A percentile compares a stretch with the other conserved stretches of the same genome.
phyloP scores from a whole-genome alignment of 805 yeast species.

The Suhomyces vadensis region DNA sequence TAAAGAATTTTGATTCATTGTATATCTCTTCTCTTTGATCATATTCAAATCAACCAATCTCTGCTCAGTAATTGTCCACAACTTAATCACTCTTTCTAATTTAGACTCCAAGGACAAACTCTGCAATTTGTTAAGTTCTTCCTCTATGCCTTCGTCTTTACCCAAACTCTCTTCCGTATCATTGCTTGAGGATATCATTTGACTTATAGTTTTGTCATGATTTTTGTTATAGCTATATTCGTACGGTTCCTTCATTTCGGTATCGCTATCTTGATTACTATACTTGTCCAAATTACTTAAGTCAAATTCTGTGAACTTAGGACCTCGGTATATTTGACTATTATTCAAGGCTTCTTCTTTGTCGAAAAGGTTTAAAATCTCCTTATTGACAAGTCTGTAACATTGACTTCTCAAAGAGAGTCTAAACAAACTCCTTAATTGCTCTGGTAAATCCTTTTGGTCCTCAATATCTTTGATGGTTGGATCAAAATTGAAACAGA shows the following conservation, averaged over 20 bases:
- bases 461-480: constrained; percentile 29
- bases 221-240: constrained; percentile 2
- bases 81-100: constrained; percentile 54
- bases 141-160: constrained; percentile 22
- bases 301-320: constrained; percentile 23
- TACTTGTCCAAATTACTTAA: constrained; percentile 12
- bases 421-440: constrained; percentile 57
- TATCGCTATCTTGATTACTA: constrained; percentile 6
- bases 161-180: constrained; percentile 12
- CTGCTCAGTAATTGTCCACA: constrained; percentile 68
- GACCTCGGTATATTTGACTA: constrained; percentile 19
- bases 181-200: constrained; percentile 4
- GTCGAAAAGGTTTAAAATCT: constrained; percentile 47
- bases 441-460: constrained; percentile 51
- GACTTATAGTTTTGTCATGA: neutral
- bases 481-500: constrained; percentile 52
- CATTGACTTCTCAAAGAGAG: constrained; percentile 62
- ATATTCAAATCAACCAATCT: constrained; percentile 40
- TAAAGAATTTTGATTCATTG: constrained; percentile 19
- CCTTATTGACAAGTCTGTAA: constrained; percentile 68
- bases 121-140: constrained; percentile 22
- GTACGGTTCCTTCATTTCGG: constrained; percentile 10
- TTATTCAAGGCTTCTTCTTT: constrained; percentile 12
- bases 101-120: constrained; percentile 36
- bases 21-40: constrained; percentile 25